Evolutionary conservation across 1,284 basidiomycete genomes (phyloP).

Genomic region (Pseudomicrostroma phylloplanum): DNA sequence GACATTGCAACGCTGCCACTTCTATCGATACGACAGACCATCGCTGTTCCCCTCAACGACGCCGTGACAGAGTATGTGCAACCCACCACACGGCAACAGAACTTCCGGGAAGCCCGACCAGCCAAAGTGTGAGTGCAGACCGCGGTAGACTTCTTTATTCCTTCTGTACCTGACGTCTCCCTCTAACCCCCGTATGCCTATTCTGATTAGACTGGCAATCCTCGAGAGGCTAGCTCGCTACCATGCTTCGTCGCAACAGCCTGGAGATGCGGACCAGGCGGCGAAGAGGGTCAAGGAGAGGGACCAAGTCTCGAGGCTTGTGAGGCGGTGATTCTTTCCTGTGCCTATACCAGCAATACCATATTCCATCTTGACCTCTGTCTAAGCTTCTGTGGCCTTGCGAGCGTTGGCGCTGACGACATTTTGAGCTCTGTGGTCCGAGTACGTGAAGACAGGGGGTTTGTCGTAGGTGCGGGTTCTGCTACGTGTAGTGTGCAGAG

Average conservation of each 20-base stretch:
- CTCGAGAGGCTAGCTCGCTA: conserved; percentile 24
- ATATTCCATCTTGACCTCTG: too few species aligned
- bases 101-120: conserved; percentile 22
- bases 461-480: too few species aligned
- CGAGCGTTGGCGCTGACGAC: too few species aligned
- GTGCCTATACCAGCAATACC: too few species aligned
- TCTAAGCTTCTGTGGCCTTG: too few species aligned
- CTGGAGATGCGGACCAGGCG: conserved; percentile 13
- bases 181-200: not conserved
- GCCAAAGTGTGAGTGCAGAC: conserved; percentile 17
- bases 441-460: too few species aligned
- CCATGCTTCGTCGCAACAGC: conserved; percentile 11
- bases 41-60: conserved; percentile 10
- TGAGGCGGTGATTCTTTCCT: conserved; percentile 12
- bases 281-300: conserved; percentile 19
- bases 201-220: conserved; percentile 1
- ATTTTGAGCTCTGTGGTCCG: too few species aligned
- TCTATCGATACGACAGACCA: conserved; percentile 11
- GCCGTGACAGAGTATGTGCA: conserved; percentile 10
- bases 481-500: too few species aligned
- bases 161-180: not conserved
- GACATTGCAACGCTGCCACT: not conserved
- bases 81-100: conserved; percentile 8
- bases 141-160: not conserved
- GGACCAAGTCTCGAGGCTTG: conserved; percentile 21